Evolutionary conservation across 345 rosid genomes (phyloP), one percentile per base, ranked within the genome.

Genomic region (Kernera saxatilis): DNA sequence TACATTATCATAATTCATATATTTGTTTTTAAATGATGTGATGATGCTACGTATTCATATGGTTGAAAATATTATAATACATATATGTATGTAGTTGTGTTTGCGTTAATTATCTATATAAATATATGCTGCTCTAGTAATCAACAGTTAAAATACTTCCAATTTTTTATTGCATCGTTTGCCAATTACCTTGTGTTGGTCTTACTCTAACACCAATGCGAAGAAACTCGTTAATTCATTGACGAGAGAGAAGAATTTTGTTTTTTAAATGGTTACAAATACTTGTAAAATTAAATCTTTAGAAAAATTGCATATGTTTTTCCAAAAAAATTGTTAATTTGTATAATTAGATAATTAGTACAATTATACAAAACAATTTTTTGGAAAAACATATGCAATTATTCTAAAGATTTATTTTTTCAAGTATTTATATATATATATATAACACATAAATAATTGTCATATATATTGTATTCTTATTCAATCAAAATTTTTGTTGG

Each of bases 21-120:
- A 12, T 23, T 36, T 57, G 13, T 48, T 39, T 56, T 66, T n/a
- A 29, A 73, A 58, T 67, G 15, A 30, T 59, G 32, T 41, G 61
- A 29, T 73, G 51, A 64, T 54, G 49, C 49, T 21, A 53, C 63
- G 25, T 54, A 36, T 21, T 4, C 69, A 45, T 43, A 72, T 60
- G 52, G 3, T 25, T 62, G 13, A 18, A 72, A 13, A 40, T 63
- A 41, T 19, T 21, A 50, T 33, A 18, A 25, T 43, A 30, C 19
- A 10, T 46, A 26, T 27, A 18, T 60, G 3, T 60, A 40, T 55
- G 8, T 29, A 19, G 13, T 29, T 59, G 0, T 61, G 14, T 44
- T 5, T 44, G 15, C 3, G 37, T 36, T 64, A 2, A 12, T 17
- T 8, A 53, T 53, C n/a, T 52, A 27, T 33, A 11, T 52, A 27